phyloP scores from a whole-genome alignment of 2,329 filamentous ascomycete genomes.

The Cladosporium sp. region DNA sequence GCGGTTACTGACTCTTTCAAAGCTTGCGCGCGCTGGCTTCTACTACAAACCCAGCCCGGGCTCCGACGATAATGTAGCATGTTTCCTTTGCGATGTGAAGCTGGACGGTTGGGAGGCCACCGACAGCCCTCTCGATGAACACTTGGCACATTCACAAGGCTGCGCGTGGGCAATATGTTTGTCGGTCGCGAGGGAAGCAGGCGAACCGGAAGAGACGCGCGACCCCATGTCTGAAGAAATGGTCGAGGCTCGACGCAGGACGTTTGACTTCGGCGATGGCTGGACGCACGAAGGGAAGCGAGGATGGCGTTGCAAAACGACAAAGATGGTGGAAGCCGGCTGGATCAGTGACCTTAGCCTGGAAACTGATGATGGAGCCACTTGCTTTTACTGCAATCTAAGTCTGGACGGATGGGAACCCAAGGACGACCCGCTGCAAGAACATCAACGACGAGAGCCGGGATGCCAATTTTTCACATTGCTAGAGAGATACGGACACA shows the following conservation, averaged over 20 bases:
- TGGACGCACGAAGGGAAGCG: constrained; percentile 91
- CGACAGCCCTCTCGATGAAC: constrained; percentile 79
- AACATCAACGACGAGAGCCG: constrained; percentile 76
- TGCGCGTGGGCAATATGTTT: constrained; percentile 81
- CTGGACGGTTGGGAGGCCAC: constrained; percentile 89
- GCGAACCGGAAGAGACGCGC: constrained; percentile 57
- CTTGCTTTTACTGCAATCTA: constrained; percentile 84
- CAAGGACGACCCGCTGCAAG: constrained; percentile 84
- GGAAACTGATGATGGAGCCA: constrained; percentile 76
- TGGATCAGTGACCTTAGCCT: constrained; percentile 88
- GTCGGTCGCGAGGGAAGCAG: constrained; percentile 49
- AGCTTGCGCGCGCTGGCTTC: constrained; percentile 91
- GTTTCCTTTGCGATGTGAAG: constrained; percentile 79
- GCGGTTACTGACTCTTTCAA: constrained; percentile 19
- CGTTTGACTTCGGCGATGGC: constrained; percentile 62
- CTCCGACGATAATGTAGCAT: constrained; percentile 82
- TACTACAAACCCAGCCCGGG: constrained; percentile 71
- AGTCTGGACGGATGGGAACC: constrained; percentile 94
- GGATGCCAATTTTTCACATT: constrained; percentile 80
- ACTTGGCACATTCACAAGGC: constrained; percentile 73
- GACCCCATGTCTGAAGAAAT: constrained; percentile 71
- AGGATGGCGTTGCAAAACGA: constrained; percentile 83
- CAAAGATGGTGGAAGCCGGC: constrained; percentile 87
- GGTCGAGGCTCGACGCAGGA: constrained; percentile 72
- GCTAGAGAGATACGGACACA: constrained; percentile 40